phyloP scores from a whole-genome alignment of 352 stramenopile species.

The Pythium apleroticum region DNA sequence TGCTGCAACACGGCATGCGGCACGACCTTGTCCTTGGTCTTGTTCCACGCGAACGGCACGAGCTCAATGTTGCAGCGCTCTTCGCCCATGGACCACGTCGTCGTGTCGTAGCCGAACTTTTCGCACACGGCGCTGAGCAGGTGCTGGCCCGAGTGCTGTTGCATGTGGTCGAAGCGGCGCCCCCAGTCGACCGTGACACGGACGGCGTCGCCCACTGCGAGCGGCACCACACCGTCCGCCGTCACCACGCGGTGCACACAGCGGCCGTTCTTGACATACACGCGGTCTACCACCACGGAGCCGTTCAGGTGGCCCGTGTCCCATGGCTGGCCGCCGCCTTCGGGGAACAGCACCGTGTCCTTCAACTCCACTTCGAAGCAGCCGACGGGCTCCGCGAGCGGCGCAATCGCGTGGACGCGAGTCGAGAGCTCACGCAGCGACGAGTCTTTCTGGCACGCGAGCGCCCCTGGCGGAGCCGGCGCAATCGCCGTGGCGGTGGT shows the following conservation, averaged over 20 bases:
- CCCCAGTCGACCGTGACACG: slow-evolving; percentile 66
- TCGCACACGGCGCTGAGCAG: slow-evolving; percentile 85
- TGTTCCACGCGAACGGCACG: slow-evolving; percentile 41
- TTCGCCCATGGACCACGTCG: slow-evolving; percentile 74
- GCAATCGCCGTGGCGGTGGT: slow-evolving; percentile 1
- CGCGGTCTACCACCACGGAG: slow-evolving; percentile 43
- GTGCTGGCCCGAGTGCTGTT: slow-evolving; percentile 90
- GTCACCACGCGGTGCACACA: slow-evolving; percentile 58
- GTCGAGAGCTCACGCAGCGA: slow-evolving; percentile 52
- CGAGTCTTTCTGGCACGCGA: slow-evolving; percentile 70
- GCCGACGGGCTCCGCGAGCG: slow-evolving; percentile 31
- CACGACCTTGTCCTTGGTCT: slow-evolving; percentile 45
- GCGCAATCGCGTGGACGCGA: slow-evolving; percentile 44
- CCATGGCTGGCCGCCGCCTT: slow-evolving; percentile 85
- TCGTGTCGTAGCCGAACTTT: slow-evolving; percentile 68
- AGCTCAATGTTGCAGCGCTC: slow-evolving; percentile 82
- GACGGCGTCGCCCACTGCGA: slow-evolving; percentile 53
- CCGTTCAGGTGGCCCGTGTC: slow-evolving; percentile 68
- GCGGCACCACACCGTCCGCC: slow-evolving; percentile 25
- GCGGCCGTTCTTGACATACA: slow-evolving; percentile 64
- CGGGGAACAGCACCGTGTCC: slow-evolving; percentile 85
- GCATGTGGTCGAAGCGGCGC: slow-evolving; percentile 86
- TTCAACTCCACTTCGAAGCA: slow-evolving; percentile 65
- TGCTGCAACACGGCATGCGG: slow-evolving; percentile 37
- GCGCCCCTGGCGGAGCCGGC: slow-evolving; percentile 41